Base-by-base conservation (phyloP, 495 filamentous ascomycete species). In the Hypoxylon cercidicola region DNA sequence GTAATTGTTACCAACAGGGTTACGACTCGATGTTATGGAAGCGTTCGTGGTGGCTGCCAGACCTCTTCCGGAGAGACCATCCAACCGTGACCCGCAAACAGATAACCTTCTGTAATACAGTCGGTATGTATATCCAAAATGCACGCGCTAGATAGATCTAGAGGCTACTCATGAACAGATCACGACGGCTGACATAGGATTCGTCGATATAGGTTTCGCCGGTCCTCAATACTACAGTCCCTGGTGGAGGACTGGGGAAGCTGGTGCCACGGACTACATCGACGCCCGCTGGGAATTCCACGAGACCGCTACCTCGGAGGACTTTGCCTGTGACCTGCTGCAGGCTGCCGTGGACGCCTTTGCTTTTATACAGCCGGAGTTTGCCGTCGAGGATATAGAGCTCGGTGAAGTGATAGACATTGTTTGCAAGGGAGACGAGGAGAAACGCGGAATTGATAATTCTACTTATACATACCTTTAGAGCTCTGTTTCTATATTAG, bases 281-380 rank as follows among this genome's bases (percentile, higher is more conserved):
- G 39, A 41, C 39, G 39, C 39, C 15, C 39, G n/a, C 39, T 41
- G 39, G 39, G 39, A 41, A n/a, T 41, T 41, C n/a, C 39, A 16
- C 39, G 39, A 41, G n/a, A 6, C 13, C 13, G 1, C n/a, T 8
- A 41, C 12, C n/a, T 4, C 8, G 10, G 39, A 16, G n/a, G 39
- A 41, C 2, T 41, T 41, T 8, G 15, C 12, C 8, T 41, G 39
- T 41, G 39, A 41, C 3, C 4, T 41, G n/a, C 39, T 41, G n/a
- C 39, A 41, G 39, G 39, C 39, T 41, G 39, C 39, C 15, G 39
- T 41, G n/a, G 39, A 41, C 15, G 39, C 39, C 5, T 41, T 41
- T 16, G 39, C 39, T 16, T 15, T 41, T 16, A 16, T 41, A 6
- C 39, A 15, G 8, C 39, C 39, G 8, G 39, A 41, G 39, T 41